Percentiles rank a stretch among this genome's conserved stretches.
Conservation (phyloP, 2,329 filamentous ascomycete species). For the Fusarium haematococcum region DNA sequence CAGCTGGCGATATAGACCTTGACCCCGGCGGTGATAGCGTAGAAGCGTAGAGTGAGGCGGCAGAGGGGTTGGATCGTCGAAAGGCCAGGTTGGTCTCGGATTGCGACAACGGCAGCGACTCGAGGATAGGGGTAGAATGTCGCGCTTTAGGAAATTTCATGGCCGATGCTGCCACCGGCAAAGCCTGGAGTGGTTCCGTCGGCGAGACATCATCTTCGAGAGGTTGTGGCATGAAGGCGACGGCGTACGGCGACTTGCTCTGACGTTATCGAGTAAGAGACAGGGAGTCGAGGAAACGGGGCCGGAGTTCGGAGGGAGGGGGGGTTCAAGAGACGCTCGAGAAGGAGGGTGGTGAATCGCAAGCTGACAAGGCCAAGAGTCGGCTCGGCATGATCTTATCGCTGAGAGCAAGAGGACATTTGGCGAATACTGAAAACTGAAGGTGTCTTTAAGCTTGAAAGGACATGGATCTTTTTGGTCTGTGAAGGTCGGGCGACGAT, state of each 20-base stretch:
- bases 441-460: constrained; percentile 16
- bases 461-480: constrained; percentile 22
- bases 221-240: constrained; percentile 74
- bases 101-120: constrained; percentile 59
- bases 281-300: constrained; percentile 13
- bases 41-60: constrained; percentile 73
- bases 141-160: constrained; percentile 72
- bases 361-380: constrained; percentile 32
- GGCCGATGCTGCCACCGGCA: constrained; percentile 73
- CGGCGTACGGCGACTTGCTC: constrained; percentile 26
- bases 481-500: constrained; percentile 40
- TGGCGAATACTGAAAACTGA: constrained; percentile 20
- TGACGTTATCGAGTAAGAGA: constrained; percentile 17
- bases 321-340: constrained; percentile 42
- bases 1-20: constrained; percentile 75
- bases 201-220: constrained; percentile 70
- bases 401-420: constrained; percentile 10
- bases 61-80: constrained; percentile 66
- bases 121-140: constrained; percentile 65
- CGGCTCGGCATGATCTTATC: constrained; percentile 48
- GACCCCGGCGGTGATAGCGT: constrained; percentile 76
- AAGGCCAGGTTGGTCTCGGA: constrained; percentile 67
- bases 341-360: constrained; percentile 36
- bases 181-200: constrained; percentile 75
- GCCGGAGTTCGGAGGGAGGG: constrained; percentile 16